These are phyloP conservation scores for Erigeron philadelphicus DNA, from an alignment of 140 eudicot species.

Conservation along the genomic window DNA sequence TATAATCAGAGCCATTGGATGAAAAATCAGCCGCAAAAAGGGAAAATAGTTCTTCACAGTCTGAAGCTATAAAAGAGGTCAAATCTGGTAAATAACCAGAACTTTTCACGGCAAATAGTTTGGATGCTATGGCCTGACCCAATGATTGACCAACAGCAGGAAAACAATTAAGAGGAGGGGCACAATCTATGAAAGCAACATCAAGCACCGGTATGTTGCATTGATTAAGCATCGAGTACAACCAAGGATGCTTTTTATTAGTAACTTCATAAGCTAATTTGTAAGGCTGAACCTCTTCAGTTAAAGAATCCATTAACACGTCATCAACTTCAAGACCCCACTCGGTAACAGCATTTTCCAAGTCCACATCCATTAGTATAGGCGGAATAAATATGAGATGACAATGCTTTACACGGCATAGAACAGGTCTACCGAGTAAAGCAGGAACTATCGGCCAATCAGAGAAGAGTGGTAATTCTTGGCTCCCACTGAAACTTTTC, in stretches of 20 bases:
- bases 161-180: slow-evolving; percentile 51
- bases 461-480: slow-evolving; percentile 70
- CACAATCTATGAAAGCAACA: slow-evolving; percentile 72
- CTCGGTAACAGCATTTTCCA: slow-evolving; percentile 32
- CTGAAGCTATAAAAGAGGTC: slow-evolving; percentile 53
- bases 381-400: slow-evolving; percentile 84
- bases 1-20: slow-evolving; percentile 53
- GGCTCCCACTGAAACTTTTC: slow-evolving; percentile 63
- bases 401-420: slow-evolving; percentile 87
- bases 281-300: slow-evolving; percentile 42
- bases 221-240: slow-evolving; percentile 75
- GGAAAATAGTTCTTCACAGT: slow-evolving; percentile 56
- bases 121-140: slow-evolving; percentile 69
- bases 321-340: slow-evolving; percentile 32
- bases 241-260: slow-evolving; percentile 69
- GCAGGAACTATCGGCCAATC: slow-evolving; percentile 99
- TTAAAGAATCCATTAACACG: slow-evolving; percentile 35
- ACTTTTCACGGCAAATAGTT: slow-evolving; percentile 77
- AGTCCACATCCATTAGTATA: slow-evolving; percentile 24
- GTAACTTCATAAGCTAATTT: slow-evolving; percentile 43
- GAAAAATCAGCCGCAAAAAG: slow-evolving; percentile 77
- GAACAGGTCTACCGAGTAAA: slow-evolving; percentile 89
- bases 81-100: slow-evolving; percentile 84
- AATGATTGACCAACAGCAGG: slow-evolving; percentile 58
- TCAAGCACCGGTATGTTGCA: slow-evolving; percentile 80